Evolutionary conservation across 78 protist genomes (phyloP), one percentile per base, ranked within the genome.

Genomic region (Reticulomyxa filosa): DNA sequence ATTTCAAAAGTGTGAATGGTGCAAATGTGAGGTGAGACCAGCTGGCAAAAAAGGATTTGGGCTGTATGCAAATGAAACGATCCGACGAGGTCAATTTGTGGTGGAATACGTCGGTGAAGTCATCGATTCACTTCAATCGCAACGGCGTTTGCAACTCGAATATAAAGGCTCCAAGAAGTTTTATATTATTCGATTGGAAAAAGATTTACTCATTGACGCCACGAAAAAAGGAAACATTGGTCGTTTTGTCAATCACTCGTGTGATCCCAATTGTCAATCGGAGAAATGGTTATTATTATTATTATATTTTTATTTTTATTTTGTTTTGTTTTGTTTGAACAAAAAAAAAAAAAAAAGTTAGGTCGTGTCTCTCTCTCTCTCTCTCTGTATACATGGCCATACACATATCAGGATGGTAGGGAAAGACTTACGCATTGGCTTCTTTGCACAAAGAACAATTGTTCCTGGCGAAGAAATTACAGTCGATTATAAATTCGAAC

Each of bases 201-300:
- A 75, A 0, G 73, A 77, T 13, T 4, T 34, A 2, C 77, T 91
- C 26, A 78, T 92, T 7, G 99, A 94, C 56, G 92, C 98, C n/a
- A 94, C 99, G 3, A 23, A 37, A 30, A 72, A 38, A 23, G 99
- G 99, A 8, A 80, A 78, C 74, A 30, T 86, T 0, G 96, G 97
- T 1, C 69, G 97, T 32, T 94, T 87, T 75, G 92, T 94, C 46
- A 94, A 94, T 57, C 99, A 94, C 76, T 74, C 84, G 29, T 94
- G 99, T 63, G 93, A 80, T 27, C n/a, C n/a, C n/a, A n/a, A n/a
- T n/a, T n/a, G n/a, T n/a, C n/a, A n/a, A n/a, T n/a, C n/a, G n/a
- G n/a, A n/a, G n/a, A n/a, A n/a, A n/a, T n/a, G n/a, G n/a, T n/a
- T n/a, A n/a, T n/a, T n/a, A n/a, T n/a, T n/a, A n/a, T n/a, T n/a